Base-by-base conservation (phyloP, 768 basidiomycete species). In the Lentinula detonsa region DNA sequence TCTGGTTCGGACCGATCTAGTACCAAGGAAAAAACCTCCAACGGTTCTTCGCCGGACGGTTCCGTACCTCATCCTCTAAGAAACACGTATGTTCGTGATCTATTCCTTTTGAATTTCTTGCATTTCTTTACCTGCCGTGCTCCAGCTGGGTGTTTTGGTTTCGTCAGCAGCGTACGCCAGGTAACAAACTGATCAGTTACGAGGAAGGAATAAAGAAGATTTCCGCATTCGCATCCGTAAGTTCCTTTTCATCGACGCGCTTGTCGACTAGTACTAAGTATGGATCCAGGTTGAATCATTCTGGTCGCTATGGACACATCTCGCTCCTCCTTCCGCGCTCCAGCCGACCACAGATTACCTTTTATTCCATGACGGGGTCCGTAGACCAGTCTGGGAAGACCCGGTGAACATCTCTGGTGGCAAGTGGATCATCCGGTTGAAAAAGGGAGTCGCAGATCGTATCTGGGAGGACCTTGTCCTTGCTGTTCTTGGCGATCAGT, bases 201-300 rank as follows among this genome's bases (percentile, higher is more conserved):
- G 95, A 97, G 68, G 94, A 96, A 69, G 93, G 94, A 33, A 96
- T 98, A 69, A 93, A 93, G 76, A 90, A 89, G 73, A 87, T 98
- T 51, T 86, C 93, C 5, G 86, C 91, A 4, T 96, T 95, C 70
- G 87, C 90, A 65, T 95, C 93, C 5, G 91, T 93, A 57, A 10
- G 57, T 56, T 40, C 53, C 40, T 10, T 60, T 33, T 18, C 61
- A 10, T 48, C 62, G 62, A 66, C 46, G 67, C 61, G 43, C 34
- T 49, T n/a, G 3, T 28, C 51, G 8, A 40, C 21, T 40, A 42
- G 15, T 23, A 57, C 40, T 5, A 34, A 54, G 15, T 60, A 64
- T 21, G 6, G 4, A 48, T 21, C 21, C n/a, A 94, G 88, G 91
- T 93, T 57, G 96, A 98, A 75, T 95, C 93, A 40, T 97, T 95